Evolutionary conservation across 148 eudicot genomes (phyloP), one percentile per base, ranked within the genome.

Genomic region (Hydrangea macrophylla): DNA sequence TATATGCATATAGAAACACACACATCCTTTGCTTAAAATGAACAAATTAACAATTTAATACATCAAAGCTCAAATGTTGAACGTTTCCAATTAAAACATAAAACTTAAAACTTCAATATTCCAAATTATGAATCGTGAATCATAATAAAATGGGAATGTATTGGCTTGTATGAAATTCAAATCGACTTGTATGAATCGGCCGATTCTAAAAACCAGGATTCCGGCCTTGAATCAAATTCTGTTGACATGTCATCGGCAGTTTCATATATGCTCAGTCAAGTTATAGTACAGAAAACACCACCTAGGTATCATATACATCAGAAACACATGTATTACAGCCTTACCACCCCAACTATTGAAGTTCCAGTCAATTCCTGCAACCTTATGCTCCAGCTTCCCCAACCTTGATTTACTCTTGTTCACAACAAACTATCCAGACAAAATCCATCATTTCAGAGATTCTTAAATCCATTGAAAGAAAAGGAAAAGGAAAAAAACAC

Each of bases 341-440:
- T 78, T 81, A 94, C 98, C 98, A 45, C 99, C 99, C 86, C 90
- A 95, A 72, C 92, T 80, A 76, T 95, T 95, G 72, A 95, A 95
- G 67, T 64, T 85, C 99, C 99, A 95, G 77, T 95, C 97, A 56
- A 95, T 85, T 58, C 93, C 99, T 39, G 96, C 97, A 81, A 83
- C 53, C 42, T 67, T 78, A 71, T 35, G 53, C 60, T 58, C 75
- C 30, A 35, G 7, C 31, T 67, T 70, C 12, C 76, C 83, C 25
- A 76, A 39, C 72, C 30, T 70, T 48, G 83, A 54, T 54, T 53
- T 64, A 60, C 37, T 71, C 75, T 82, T 78, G 72, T 74, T 79
- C 2, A 89, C 85, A 58, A 94, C 86, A 84, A 95, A 89, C 98
- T 90, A 54, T 8, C 36, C 35, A 60, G 22, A 25, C 45, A 68